Evolutionary conservation across 305 asterid species (phyloP).

Genomic region (Solanum hybrid): DNA sequence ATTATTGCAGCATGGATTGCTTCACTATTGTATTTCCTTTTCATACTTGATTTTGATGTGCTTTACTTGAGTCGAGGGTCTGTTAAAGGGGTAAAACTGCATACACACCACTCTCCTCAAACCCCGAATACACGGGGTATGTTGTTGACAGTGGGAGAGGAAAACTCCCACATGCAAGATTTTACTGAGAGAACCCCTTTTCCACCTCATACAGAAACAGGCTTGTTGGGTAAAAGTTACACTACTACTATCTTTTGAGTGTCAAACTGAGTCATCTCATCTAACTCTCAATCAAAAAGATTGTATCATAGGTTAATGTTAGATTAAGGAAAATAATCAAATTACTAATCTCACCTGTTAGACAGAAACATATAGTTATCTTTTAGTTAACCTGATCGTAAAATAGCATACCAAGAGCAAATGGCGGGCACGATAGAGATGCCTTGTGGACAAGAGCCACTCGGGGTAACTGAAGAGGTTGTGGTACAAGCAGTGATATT

Average conservation of each 20-base stretch:
- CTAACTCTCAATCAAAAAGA: neutral
- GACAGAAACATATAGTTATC: neutral
- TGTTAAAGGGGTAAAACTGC: neutral
- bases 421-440: constrained; percentile 18
- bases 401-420: constrained; percentile 34
- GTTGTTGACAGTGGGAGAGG: neutral
- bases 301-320: neutral
- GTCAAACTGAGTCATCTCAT: neutral
- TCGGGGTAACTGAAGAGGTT: constrained; percentile 35
- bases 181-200: neutral
- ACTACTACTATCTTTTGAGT: neutral
- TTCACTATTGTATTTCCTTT: neutral
- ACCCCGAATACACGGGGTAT: neutral
- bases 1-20: neutral
- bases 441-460: constrained; percentile 41
- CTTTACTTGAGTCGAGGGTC: neutral
- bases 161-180: neutral
- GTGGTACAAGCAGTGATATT: constrained; percentile 47
- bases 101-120: neutral
- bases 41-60: neutral
- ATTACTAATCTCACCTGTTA: neutral
- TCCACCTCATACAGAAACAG: neutral
- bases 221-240: neutral
- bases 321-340: neutral
- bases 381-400: neutral